Evolutionary conservation across 768 basidiomycete genomes (phyloP), one percentile per base, ranked within the genome.

Genomic region (Podaxis pistillaris): DNA sequence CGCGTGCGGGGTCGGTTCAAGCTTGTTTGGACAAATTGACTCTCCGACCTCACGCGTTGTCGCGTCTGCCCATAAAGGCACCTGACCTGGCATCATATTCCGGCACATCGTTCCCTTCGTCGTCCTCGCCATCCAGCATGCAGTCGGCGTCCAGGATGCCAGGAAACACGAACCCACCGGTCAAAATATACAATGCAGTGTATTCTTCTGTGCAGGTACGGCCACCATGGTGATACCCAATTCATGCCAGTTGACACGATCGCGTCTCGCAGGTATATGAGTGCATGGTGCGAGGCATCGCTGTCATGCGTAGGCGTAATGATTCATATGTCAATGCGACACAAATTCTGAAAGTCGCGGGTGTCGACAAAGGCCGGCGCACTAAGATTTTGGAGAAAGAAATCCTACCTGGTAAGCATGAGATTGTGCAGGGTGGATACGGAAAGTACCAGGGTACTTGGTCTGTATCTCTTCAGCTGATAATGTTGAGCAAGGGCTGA

Each of bases 381-480:
- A 98, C 96, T 15, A 98, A 98, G 84, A 97, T 98, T 58, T 80
- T 94, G 13, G 92, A 98, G 82, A 97, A 96, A 75, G 96, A 99
- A 78, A 94, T 99, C 65, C 83, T 96, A 47, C 91, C 91, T 61
- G 95, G 94, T 52, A 90, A 91, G 75, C 94, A 97, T 75, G 96
- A 99, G 75, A 98, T 98, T 73, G 94, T 99, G 4, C 97, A 98
- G 74, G 97, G 97, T 41, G 97, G 97, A 33, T 98, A 98, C 72
- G 97, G 97, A 26, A 96, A 98, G 79, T 99, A 98, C 73, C 97
- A 99, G 74, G 97, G 97, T 66, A 98, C 96, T 61, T 99, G 97
- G 96, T 96, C 70, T 71, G 87, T 68, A 33, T 63, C 54, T 52
- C 46, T 28, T 60, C 62, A 26, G 11, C 19, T 17, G 33, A 22